Conservation (phyloP, 2,329 filamentous ascomycete genomes). For the Pyricularia grisea region DNA sequence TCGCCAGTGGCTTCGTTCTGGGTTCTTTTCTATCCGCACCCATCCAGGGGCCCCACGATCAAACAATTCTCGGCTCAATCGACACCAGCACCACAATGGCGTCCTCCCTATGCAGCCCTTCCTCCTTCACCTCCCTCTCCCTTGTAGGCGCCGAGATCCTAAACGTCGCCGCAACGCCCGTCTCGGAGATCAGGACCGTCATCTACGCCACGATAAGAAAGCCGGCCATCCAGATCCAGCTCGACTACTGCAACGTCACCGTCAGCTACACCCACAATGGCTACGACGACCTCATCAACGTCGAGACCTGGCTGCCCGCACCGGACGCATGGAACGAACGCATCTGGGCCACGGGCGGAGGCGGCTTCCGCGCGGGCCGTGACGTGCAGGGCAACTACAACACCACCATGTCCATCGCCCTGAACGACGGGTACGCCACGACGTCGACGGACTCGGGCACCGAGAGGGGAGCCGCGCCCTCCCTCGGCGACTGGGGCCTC, state of each 20-base stretch:
- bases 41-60: not conserved
- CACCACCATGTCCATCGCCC: not conserved
- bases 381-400: conserved; percentile 1
- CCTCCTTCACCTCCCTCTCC: not conserved
- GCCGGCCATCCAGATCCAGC: not conserved
- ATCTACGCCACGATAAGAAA: not conserved
- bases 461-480: not conserved
- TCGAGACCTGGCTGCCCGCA: conserved; percentile 22
- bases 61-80: not conserved
- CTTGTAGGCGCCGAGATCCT: not conserved
- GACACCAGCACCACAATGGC: not conserved
- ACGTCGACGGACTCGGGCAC: conserved; percentile 22
- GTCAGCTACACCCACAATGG: conserved; percentile 26
- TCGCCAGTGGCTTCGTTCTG: not conserved
- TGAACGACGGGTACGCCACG: conserved; percentile 9
- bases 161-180: not conserved
- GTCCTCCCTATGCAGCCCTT: not conserved
- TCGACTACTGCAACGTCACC: conserved; percentile 26
- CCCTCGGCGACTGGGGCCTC: conserved; percentile 12
- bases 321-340: conserved; percentile 19
- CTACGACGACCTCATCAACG: conserved; percentile 20
- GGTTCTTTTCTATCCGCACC: not conserved
- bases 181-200: not conserved
- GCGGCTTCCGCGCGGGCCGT: conserved; percentile 16
- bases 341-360: conserved; percentile 24